Percentiles rank a stretch among this genome's conserved stretches.
phyloP scores from a whole-genome alignment of 2,329 filamentous ascomycete genomes.

The Alternaria sp. region DNA sequence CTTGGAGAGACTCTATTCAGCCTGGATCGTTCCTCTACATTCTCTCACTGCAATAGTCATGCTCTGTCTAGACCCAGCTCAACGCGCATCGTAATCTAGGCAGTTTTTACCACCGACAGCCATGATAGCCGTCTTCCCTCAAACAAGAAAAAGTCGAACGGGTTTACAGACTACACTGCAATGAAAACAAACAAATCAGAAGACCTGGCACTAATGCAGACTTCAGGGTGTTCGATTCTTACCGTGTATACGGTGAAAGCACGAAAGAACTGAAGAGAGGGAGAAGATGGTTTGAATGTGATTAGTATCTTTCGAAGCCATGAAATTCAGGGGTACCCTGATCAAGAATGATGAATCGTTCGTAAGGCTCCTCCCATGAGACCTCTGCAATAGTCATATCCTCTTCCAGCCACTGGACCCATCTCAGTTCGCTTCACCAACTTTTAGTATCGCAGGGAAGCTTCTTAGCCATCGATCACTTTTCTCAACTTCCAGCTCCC shows the following conservation, averaged over 20 bases:
- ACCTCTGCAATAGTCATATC: background rate
- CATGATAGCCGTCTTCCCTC: no score
- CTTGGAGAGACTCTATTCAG: background rate
- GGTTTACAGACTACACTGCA: background rate
- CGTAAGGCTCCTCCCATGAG: background rate
- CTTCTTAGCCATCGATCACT: background rate
- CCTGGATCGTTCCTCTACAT: background rate
- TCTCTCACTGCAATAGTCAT: no score
- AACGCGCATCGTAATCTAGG: background rate
- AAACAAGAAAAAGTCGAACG: background rate
- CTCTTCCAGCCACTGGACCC: no score
- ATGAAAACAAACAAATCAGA: background rate
- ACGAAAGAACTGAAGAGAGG: background rate
- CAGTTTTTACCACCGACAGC: background rate
- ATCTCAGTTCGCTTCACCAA: background rate
- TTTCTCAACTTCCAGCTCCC: background rate
- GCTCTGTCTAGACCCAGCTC: background rate
- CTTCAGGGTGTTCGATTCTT: background rate
- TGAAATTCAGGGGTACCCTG: no score
- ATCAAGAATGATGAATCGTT: no score
- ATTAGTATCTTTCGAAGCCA: no score
- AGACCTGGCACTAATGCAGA: background rate
- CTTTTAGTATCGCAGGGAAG: fast-evolving
- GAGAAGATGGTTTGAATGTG: background rate
- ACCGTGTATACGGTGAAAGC: no score